Conservation (phyloP, 2,329 filamentous ascomycete genomes). For the Trichoderma brevicompactum region DNA sequence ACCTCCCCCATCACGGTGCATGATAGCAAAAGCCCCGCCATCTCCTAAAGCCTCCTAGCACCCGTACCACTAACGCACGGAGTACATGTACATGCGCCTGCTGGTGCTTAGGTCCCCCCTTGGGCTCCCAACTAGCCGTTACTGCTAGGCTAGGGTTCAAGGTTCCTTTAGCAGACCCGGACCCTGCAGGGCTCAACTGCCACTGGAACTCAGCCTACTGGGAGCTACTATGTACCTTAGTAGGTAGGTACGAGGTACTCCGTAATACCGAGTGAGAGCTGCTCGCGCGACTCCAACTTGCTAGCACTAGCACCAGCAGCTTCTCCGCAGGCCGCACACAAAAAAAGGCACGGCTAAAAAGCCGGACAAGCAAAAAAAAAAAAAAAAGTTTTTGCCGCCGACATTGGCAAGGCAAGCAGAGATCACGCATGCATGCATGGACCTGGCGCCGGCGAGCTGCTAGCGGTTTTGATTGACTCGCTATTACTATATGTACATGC, state of each 20-base stretch:
- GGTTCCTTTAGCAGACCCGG: background rate
- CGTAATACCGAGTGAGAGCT: background rate
- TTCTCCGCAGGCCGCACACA: conserved; percentile 3
- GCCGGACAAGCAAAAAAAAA: conserved; percentile 1
- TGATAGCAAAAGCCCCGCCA: no score
- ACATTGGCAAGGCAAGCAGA: background rate
- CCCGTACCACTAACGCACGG: background rate
- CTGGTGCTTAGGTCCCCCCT: background rate
- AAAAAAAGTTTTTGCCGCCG: conserved; percentile 25
- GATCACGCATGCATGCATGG: background rate
- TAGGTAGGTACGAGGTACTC: no score
- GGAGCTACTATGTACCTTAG: background rate
- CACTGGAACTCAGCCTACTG: background rate
- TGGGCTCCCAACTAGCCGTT: conserved; percentile 8
- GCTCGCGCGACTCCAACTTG: conserved; percentile 15
- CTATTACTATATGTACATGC: background rate
- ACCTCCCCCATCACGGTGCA: no score
- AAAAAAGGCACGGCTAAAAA: background rate
- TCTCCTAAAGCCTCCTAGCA: no score
- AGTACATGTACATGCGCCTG: background rate
- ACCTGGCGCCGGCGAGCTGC: background rate
- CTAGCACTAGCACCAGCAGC: background rate
- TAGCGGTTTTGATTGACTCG: conserved; percentile 12
- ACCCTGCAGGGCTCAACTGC: conserved; percentile 10
- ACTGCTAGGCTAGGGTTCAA: conserved; percentile 9